Base-by-base conservation (phyloP, 805 yeast genomes). In the Ogataea trehaloabstinens region DNA sequence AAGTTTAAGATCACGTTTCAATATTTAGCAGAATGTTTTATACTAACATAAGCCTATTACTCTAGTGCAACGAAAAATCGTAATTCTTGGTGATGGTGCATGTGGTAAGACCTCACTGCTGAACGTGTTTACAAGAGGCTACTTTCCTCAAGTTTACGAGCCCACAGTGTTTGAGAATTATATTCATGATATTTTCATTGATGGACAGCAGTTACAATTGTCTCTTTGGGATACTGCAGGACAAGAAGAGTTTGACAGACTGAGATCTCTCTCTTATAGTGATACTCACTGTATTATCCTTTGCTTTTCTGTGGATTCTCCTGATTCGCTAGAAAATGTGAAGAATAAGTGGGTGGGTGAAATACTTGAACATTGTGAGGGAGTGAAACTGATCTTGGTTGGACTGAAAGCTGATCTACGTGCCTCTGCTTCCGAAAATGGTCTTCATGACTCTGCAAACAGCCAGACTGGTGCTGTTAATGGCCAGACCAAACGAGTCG, bases 181-280 rank as follows among this genome's bases (percentile, higher is more conserved):
- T 60, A 95, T 90, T 43, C 98, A 91, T 64, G 98, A 91, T 60
- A 93, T 91, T 48, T 91, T 87, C 66, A 89, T 91, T 39, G 99
- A 91, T 61, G 91, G 91, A 37, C 88, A 87, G 61, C 88, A 93
- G 35, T 85, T 91, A 53, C 95, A 90, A 56, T 68, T 91, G 41
- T 89, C 96, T 12, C 70, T 91, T 39, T 93, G 99, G 99, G 99
- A 91, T 61, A 91, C 99, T 5, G 99, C 99, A 1, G 99, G 99
- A 6, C 99, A 91, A 70, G 99, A 91, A 66, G 99, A 91, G 67
- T 91, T 91, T 54, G 99, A 91, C 63, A 76, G 97, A 47, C 73
- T 91, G 61, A 78, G 99, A 61, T 87, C 97, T 1, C 71, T 91
- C 45, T 85, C 95, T 35, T 93, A 93, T 63, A 82, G 90, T 19